phyloP scores from a whole-genome alignment of 2,329 filamentous ascomycete species.

The Periglandula ipomoeae region DNA sequence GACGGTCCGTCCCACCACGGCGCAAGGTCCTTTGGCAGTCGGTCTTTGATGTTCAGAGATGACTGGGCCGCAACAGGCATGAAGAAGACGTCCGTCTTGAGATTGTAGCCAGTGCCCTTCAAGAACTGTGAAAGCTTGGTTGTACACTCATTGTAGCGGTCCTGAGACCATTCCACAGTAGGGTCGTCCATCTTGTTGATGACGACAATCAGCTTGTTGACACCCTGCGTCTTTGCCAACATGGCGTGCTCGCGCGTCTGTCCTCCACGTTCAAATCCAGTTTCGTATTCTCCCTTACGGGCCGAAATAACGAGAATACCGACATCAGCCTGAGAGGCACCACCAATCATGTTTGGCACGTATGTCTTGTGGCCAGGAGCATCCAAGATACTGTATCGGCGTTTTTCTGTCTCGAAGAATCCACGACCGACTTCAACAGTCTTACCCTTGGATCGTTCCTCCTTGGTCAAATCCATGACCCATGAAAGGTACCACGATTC shows the following conservation, averaged over 20 bases:
- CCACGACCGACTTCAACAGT: slow-evolving; percentile 95
- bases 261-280: slow-evolving; percentile 90
- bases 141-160: slow-evolving; percentile 86
- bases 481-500: slow-evolving; percentile 99
- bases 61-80: slow-evolving; percentile 94
- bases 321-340: slow-evolving; percentile 85
- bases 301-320: slow-evolving; percentile 94
- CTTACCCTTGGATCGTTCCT: slow-evolving; percentile 93
- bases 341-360: slow-evolving; percentile 96
- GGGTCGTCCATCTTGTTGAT: slow-evolving; percentile 99
- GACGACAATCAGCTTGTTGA: slow-evolving; percentile 88
- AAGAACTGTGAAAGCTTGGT: slow-evolving; percentile 81
- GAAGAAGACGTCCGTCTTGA: slow-evolving; percentile 86
- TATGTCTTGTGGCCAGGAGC: slow-evolving; percentile 97
- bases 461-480: slow-evolving; percentile 94
- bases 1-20: slow-evolving; percentile 87
- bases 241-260: slow-evolving; percentile 97
- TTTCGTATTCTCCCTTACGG: slow-evolving; percentile 97
- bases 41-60: slow-evolving; percentile 77
- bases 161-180: slow-evolving; percentile 92
- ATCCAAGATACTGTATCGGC: slow-evolving; percentile 92
- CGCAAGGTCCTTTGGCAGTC: slow-evolving; percentile 65
- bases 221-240: slow-evolving; percentile 94
- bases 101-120: slow-evolving; percentile 87
- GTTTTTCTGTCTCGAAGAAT: slow-evolving; percentile 95